Evolutionary conservation across 345 rosid species (phyloP).

Genomic region (Lumnitzera littorea): DNA sequence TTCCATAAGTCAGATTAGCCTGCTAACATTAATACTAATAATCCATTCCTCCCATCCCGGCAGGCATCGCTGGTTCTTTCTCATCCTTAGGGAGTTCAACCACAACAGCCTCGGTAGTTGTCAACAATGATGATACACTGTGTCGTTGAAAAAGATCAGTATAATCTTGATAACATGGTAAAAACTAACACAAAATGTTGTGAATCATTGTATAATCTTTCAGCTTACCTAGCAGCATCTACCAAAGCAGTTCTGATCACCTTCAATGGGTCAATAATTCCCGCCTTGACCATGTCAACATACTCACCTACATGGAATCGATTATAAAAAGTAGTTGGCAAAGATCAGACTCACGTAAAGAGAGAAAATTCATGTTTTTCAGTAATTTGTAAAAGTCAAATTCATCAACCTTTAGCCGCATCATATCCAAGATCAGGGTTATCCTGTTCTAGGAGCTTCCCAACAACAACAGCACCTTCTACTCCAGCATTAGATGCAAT

Average conservation of each 20-base stretch:
- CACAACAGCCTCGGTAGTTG: constrained; percentile 87
- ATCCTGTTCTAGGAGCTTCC: constrained; percentile 89
- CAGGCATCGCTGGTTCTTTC: constrained; percentile 46
- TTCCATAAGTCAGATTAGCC: no score
- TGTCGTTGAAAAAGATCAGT: not conserved
- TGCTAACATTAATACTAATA: constrained; percentile 17
- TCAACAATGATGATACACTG: constrained; percentile 90
- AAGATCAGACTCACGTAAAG: not conserved
- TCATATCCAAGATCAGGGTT: constrained; percentile 84
- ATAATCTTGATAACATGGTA: no score
- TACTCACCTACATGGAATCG: constrained; percentile 51
- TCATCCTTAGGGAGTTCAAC: constrained; percentile 83
- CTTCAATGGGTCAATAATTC: constrained; percentile 89
- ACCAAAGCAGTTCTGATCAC: constrained; percentile 93
- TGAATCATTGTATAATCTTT: not conserved
- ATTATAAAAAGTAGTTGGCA: not conserved
- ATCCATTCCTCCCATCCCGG: constrained; percentile 90
- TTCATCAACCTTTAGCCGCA: constrained; percentile 78
- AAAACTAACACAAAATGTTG: not conserved
- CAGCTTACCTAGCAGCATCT: constrained; percentile 78
- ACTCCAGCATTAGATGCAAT: constrained; percentile 92
- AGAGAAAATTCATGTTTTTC: not conserved
- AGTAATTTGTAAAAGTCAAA: not conserved
- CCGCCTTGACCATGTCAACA: constrained; percentile 90
- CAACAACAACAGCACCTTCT: constrained; percentile 93